phyloP scores from a whole-genome alignment of 306 rosid species.

The Prunus dulcis region DNA sequence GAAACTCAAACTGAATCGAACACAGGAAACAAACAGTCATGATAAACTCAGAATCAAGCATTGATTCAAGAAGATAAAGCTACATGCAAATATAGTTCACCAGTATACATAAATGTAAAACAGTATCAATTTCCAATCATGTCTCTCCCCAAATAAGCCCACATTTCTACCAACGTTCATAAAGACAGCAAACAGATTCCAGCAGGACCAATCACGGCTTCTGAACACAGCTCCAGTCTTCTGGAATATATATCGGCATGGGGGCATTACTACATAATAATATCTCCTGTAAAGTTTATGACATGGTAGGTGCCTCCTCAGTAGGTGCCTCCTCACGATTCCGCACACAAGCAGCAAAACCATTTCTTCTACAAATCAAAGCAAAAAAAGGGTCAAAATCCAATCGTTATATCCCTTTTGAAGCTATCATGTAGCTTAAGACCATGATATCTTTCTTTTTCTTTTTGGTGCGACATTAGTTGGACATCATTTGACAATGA shows the following conservation, averaged over 20 bases:
- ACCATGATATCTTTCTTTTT: neutral
- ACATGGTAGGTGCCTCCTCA: slow-evolving; percentile 35
- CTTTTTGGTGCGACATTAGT: neutral
- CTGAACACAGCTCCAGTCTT: slow-evolving; percentile 49
- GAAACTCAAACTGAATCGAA: slow-evolving; percentile 15
- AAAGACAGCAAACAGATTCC: slow-evolving; percentile 35
- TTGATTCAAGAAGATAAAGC: slow-evolving; percentile 6
- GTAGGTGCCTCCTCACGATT: slow-evolving; percentile 41
- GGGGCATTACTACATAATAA: slow-evolving; percentile 21
- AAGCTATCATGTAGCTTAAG: neutral
- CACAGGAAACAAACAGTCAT: slow-evolving; percentile 4
- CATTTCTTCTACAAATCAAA: slow-evolving; percentile 65
- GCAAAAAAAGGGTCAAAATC: slow-evolving; percentile 1
- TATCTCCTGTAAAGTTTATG: slow-evolving; percentile 7
- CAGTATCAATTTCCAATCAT: slow-evolving; percentile 21
- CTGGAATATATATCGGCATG: slow-evolving; percentile 32
- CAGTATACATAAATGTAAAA: slow-evolving; percentile 16
- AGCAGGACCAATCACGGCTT: slow-evolving; percentile 54
- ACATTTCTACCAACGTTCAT: slow-evolving; percentile 17
- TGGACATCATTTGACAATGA: neutral
- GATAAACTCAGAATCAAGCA: slow-evolving; percentile 14
- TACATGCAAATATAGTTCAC: slow-evolving; percentile 12
- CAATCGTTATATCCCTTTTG: neutral
- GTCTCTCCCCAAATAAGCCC: slow-evolving; percentile 15
- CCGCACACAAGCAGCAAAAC: slow-evolving; percentile 71